phyloP scores from a whole-genome alignment of 2,329 filamentous ascomycete species.

The Dendryphion nanum region DNA sequence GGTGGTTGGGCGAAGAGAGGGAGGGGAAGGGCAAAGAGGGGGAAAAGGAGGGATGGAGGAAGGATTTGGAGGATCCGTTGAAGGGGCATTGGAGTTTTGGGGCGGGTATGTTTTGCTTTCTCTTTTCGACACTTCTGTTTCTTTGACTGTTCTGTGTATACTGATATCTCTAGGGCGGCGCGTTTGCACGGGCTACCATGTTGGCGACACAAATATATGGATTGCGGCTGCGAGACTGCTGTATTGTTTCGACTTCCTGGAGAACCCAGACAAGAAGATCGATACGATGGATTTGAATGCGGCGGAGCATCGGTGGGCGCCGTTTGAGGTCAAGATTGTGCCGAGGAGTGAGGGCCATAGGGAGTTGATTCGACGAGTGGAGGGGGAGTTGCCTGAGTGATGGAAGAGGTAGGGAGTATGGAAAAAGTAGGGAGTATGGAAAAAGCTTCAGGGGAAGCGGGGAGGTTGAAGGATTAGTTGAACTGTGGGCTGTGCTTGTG shows the following conservation, averaged over 20 bases:
- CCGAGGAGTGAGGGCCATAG: conserved; percentile 8
- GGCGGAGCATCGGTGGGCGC: not conserved
- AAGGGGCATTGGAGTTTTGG: conserved; percentile 29
- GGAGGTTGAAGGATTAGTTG: too few relatives aligned
- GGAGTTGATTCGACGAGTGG: conserved; percentile 1
- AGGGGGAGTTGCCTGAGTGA: too few relatives aligned
- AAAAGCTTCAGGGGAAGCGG: too few relatives aligned
- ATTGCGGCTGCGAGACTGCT: conserved; percentile 17
- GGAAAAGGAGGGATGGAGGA: conserved; percentile 13
- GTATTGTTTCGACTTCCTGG: conserved; percentile 19
- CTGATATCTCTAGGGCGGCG: conserved; percentile 6
- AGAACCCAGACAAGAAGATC: conserved; percentile 9
- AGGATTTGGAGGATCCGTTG: conserved; percentile 15
- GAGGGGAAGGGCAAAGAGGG: conserved; percentile 11
- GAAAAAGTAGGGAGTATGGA: too few relatives aligned
- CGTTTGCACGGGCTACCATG: conserved; percentile 16
- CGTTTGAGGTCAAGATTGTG: conserved; percentile 11
- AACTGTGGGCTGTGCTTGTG: too few relatives aligned
- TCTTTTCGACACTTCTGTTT: not conserved
- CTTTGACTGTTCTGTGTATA: not conserved
- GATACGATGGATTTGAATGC: conserved; percentile 13
- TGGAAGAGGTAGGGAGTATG: too few relatives aligned
- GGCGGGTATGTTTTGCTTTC: conserved; percentile 6
- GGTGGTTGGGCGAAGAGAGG: conserved; percentile 14
- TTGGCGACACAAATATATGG: conserved; percentile 21